phyloP scores from a whole-genome alignment of 1,284 basidiomycete species.

The Tylopilus sp. region DNA sequence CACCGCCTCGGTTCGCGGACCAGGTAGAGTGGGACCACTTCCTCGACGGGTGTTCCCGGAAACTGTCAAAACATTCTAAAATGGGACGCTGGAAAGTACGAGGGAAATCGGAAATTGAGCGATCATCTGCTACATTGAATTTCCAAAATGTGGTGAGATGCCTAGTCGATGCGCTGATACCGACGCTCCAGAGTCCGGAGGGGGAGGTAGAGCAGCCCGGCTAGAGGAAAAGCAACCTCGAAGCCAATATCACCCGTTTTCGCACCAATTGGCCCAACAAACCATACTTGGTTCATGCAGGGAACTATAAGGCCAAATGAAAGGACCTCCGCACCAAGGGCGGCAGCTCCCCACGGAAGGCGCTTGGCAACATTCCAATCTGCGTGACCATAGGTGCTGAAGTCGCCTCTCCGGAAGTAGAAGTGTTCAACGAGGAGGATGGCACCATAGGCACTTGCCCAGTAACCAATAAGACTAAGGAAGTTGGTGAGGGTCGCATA shows the following conservation, averaged over 20 bases:
- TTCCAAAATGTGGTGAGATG: not conserved
- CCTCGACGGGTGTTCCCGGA: slow-evolving; percentile 17
- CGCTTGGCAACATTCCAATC: slow-evolving; percentile 51
- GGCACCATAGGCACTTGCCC: slow-evolving; percentile 55
- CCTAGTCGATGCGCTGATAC: slow-evolving; percentile 25
- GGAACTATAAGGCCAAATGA: slow-evolving; percentile 60
- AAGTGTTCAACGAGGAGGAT: slow-evolving; percentile 63
- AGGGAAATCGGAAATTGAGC: not conserved
- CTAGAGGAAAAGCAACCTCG: slow-evolving; percentile 58
- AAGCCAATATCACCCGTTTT: slow-evolving; percentile 75
- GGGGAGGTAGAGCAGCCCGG: slow-evolving; percentile 52
- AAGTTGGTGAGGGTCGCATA: slow-evolving; percentile 64
- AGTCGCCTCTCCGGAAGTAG: slow-evolving; percentile 52
- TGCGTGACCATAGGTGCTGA: slow-evolving; percentile 46
- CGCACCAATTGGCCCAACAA: slow-evolving; percentile 62
- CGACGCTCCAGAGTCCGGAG: slow-evolving; percentile 48
- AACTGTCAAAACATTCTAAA: slow-evolving; percentile 19
- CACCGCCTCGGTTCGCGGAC: not conserved
- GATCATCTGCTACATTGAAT: slow-evolving; percentile 9
- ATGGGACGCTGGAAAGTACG: not conserved
- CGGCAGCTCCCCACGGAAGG: slow-evolving; percentile 65
- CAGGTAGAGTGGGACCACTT: slow-evolving; percentile 4
- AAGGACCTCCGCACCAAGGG: slow-evolving; percentile 46
- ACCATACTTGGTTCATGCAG: slow-evolving; percentile 71
- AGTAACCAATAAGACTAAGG: slow-evolving; percentile 71